These are phyloP conservation scores for Carex cristatella DNA, from an alignment of 176 grass and related monocot genomes.

Conservation along the genomic window DNA sequence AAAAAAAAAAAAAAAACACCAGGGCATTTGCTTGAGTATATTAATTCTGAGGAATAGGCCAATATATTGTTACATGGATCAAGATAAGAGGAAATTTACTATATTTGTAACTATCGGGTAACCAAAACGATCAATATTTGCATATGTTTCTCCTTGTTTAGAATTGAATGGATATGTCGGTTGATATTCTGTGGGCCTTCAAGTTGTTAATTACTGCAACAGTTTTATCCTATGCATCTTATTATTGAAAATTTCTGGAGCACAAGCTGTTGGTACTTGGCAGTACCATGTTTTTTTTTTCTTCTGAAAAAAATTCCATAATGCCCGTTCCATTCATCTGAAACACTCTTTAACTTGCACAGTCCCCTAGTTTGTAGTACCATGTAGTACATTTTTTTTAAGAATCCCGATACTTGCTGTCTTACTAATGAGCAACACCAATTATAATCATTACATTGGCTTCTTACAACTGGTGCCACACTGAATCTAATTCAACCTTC, in stretches of 20 bases:
- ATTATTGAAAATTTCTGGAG: background rate
- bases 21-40: background rate
- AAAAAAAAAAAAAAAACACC: background rate
- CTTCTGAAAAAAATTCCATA: no score
- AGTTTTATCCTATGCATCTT: background rate
- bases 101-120: background rate
- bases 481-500: background rate
- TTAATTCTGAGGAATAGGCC: background rate
- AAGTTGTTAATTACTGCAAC: background rate
- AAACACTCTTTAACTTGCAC: no score
- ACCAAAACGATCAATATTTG: background rate
- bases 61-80: background rate
- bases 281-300: background rate
- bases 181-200: background rate
- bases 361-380: background rate
- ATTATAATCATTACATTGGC: background rate
- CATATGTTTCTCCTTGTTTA: background rate
- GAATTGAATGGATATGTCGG: background rate
- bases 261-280: background rate
- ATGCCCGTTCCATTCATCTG: no score
- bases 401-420: background rate
- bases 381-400: background rate
- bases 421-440: no score
- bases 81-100: background rate
- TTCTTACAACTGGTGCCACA: background rate